Evolutionary conservation across 108 stramenopile species (phyloP), one percentile per base, ranked within the genome.

Genomic region (Cyclostephanos invisitatus): DNA sequence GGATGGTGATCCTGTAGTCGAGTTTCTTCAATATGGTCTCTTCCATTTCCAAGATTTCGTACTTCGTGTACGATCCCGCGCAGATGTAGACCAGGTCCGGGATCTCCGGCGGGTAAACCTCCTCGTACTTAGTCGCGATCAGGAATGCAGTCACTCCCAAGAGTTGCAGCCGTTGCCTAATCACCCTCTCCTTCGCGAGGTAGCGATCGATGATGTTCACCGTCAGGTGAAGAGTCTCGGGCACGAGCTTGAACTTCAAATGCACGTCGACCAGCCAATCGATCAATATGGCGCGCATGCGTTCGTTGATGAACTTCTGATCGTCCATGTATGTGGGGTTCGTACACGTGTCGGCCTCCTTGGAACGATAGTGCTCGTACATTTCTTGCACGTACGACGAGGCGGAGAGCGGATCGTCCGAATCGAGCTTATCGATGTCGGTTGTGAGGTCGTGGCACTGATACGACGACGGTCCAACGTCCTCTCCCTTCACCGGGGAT

Each of bases 191-290:
- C 32, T 74, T 70, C 36, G 77, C 82, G 18, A 98, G 92, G 83
- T 95, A 99, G 21, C 97, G 90, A 83, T 99, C 99, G 68, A 99
- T 96, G 72, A 99, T 84, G 67, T 98, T 96, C 44, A 99, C 92
- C 37, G 94, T 95, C 8, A 99, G 92, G 78, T 97, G 97, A 7
- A 99, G 87, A 21, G 98, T 98, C 69, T 98, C 97, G 17, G 96
- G 97, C 64, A 94, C 90, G 38, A 98, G 94, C 72, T 96, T 95
- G 82, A 99, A 99, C 89, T 97, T 98, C 69, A 94, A 72, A 82
- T 99, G 98, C 7, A 99, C 98, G 77, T 98, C 97, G n/a, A 98
- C 95, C 44, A 99, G 85, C 99, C 99, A 99, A 79, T 99, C 98
- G 28, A 99, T 82, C 70, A 99, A 85, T 63, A 99, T 97, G 44